phyloP scores from a whole-genome alignment of 148 eudicot species.

The Spergularia marina region DNA sequence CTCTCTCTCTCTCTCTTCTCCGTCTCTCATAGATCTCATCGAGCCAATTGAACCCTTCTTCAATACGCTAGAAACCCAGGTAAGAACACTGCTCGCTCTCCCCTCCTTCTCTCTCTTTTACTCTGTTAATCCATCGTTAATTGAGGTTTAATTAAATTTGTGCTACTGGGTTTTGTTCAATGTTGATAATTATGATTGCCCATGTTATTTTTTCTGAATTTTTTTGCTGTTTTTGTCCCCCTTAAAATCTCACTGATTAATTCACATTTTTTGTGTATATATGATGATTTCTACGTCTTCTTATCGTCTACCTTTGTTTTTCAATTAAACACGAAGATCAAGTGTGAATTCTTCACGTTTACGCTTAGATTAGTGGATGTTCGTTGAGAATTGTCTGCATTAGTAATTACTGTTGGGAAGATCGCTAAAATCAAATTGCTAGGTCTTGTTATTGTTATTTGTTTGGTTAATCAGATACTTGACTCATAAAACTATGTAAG shows the following conservation, averaged over 20 bases:
- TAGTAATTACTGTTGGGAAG: neutral
- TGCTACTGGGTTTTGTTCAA: conserved; percentile 8
- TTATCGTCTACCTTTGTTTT: neutral
- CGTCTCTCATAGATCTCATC: conserved; percentile 23
- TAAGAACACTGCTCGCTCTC: neutral
- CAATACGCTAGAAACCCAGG: neutral
- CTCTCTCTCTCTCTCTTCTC: neutral
- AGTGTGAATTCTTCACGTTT: neutral
- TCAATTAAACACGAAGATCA: neutral
- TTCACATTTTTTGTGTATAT: neutral
- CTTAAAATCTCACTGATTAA: neutral
- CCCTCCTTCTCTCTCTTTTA: neutral
- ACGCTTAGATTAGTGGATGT: neutral
- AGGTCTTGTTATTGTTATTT: neutral
- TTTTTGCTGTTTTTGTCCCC: neutral
- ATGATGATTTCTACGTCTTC: neutral
- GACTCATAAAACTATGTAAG: no score
- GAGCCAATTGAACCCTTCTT: neutral
- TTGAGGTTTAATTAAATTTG: neutral
- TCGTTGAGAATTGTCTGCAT: neutral
- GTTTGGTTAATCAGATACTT: neutral
- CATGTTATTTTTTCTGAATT: conserved; percentile 5
- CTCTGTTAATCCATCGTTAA: neutral
- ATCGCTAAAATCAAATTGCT: neutral
- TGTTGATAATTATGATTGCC: neutral